phyloP scores from a whole-genome alignment of 305 asterid genomes.

The Rubia peregrina region DNA sequence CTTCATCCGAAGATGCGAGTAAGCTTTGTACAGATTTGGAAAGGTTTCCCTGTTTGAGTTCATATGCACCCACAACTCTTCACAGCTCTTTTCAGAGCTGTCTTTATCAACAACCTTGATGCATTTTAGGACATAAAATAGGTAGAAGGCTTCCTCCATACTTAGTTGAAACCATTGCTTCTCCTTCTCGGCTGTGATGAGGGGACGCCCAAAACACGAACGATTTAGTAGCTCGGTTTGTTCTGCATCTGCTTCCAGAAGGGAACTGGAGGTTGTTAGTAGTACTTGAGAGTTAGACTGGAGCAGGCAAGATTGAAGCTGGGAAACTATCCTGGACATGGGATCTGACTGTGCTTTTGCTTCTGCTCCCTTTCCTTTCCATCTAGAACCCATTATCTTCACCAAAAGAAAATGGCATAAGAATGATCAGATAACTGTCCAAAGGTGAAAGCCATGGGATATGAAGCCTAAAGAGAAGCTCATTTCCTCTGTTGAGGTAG shows the following conservation, averaged over 20 bases:
- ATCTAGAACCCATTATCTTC: slow-evolving; percentile 58
- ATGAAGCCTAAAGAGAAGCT: background rate
- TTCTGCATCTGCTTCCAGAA: slow-evolving; percentile 45
- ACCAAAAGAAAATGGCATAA: slow-evolving; percentile 5
- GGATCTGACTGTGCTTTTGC: slow-evolving; percentile 67
- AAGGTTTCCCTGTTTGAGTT: slow-evolving; percentile 30
- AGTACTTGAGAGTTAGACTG: slow-evolving; percentile 44
- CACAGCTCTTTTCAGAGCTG: slow-evolving; percentile 22
- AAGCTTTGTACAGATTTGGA: slow-evolving; percentile 39
- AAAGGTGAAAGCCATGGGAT: background rate
- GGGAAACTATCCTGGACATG: slow-evolving; percentile 47
- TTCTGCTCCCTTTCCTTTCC: slow-evolving; percentile 78
- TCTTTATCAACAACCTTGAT: slow-evolving; percentile 34
- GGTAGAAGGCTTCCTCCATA: slow-evolving; percentile 62
- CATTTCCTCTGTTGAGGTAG: background rate
- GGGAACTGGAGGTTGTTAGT: slow-evolving; percentile 43
- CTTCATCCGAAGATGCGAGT: slow-evolving; percentile 67
- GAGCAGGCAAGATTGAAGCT: slow-evolving; percentile 47
- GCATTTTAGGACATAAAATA: slow-evolving; percentile 43
- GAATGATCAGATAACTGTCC: background rate
- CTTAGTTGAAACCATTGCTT: slow-evolving; percentile 65
- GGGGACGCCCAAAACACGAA: slow-evolving; percentile 59
- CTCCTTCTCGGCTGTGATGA: slow-evolving; percentile 42
- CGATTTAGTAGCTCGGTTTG: slow-evolving; percentile 51
- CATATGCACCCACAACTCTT: slow-evolving; percentile 51